Evolutionary conservation across 805 yeast genomes (phyloP), one percentile per base, ranked within the genome.

Genomic region (Saturnispora zaruensis): DNA sequence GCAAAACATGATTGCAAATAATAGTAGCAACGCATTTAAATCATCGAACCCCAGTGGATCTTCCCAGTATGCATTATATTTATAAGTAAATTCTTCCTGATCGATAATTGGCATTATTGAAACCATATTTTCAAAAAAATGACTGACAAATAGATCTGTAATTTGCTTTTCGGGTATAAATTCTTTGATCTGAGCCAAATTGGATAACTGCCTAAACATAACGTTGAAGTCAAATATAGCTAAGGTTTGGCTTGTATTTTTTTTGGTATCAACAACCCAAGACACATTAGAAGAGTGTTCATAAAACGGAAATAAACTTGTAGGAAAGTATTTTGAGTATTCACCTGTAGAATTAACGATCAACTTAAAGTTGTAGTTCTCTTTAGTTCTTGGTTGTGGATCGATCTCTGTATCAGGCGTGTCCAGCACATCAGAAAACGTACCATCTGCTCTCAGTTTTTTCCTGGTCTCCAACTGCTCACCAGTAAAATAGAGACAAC

Each of bases 71-170:
- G 41, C 32, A 13, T 44, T 46, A 40, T 59, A 59, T 30, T 55
- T 55, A 20, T 49, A 37, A 14, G 20, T 21, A 46, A 58, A 59
- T 28, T 58, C 62, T 14, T 55, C 58, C 13, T 23, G 26, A 43
- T 59, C 60, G 11, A 59, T 51, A 26, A 59, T 55, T 5, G 62
- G 62, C 5, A 56, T 49, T 41, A 53, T 57, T 11, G 62, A 62
- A n/a, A 42, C 42, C 23, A 59, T 49, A 38, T 41, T 46, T 20
- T 54, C 41, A 41, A 58, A 55, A 46, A 57, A 59, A 41, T 59
- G 60, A 7, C 44, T 36, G 4, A 58, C 49, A 8, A 59, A 46
- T 23, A 38, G 8, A 44, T 58, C 59, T 13, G 54, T 48, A 1
- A 48, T 41, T 6, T 43, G 40, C n/a, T 38, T 40, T 2, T 25